Evolutionary conservation across 1,284 basidiomycete genomes (phyloP).

Genomic region (Peniophora sp.): DNA sequence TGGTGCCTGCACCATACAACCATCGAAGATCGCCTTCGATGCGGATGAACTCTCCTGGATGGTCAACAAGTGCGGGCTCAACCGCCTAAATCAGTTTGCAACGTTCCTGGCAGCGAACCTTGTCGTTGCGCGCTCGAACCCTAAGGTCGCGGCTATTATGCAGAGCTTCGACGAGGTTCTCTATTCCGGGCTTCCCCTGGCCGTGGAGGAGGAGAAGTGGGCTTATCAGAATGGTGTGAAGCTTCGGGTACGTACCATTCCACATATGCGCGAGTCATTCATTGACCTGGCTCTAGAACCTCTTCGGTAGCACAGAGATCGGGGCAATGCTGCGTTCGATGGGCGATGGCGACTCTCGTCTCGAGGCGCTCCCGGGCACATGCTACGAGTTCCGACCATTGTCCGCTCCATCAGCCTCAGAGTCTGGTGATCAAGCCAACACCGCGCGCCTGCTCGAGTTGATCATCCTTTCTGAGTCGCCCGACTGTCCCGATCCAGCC

Average conservation of each 20-base stretch:
- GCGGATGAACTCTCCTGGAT: slow-evolving; percentile 65
- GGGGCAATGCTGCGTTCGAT: slow-evolving; percentile 55
- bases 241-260: slow-evolving; percentile 28
- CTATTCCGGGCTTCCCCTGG: slow-evolving; percentile 53
- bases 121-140: slow-evolving; percentile 48
- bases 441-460: slow-evolving; percentile 49
- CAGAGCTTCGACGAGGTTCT: slow-evolving; percentile 50
- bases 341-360: slow-evolving; percentile 35
- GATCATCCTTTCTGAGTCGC: slow-evolving; percentile 53
- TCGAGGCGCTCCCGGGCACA: slow-evolving; percentile 47
- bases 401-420: slow-evolving; percentile 25
- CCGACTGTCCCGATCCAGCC: slow-evolving; percentile 57
- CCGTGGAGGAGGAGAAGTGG: slow-evolving; percentile 59
- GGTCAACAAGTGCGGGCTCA: slow-evolving; percentile 58
- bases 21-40: slow-evolving; percentile 52
- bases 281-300: slow-evolving; percentile 33
- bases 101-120: slow-evolving; percentile 58
- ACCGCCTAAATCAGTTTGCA: slow-evolving; percentile 63
- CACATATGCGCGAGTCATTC: slow-evolving; percentile 9
- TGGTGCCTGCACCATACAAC: slow-evolving; percentile 63
- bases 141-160: slow-evolving; percentile 52
- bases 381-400: slow-evolving; percentile 55
- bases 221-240: slow-evolving; percentile 49
- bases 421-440: slow-evolving; percentile 41
- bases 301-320: slow-evolving; percentile 68